Evolutionary conservation across 176 grass and related monocot genomes (phyloP).

Genomic region (Oryza rufipogon): DNA sequence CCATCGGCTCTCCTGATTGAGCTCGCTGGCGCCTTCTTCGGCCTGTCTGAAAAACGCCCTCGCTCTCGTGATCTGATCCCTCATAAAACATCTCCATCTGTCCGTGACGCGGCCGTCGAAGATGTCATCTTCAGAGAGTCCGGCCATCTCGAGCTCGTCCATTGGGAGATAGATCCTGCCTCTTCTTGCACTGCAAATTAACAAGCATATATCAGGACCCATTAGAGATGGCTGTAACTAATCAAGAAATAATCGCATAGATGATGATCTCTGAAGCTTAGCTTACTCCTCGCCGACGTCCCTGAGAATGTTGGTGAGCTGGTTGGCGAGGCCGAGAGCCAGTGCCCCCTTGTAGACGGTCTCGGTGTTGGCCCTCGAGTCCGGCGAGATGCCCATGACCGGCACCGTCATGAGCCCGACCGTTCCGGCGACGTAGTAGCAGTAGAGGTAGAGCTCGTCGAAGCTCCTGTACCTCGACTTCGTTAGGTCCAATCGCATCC

Average conservation of each 20-base stretch:
- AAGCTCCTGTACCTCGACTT: slow-evolving; percentile 81
- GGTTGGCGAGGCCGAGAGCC: slow-evolving; percentile 85
- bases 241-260: not conserved
- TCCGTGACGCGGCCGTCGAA: slow-evolving; percentile 70
- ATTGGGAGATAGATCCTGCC: slow-evolving; percentile 85
- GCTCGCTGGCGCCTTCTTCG: slow-evolving; percentile 73
- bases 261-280: not conserved
- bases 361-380: too few relatives aligned
- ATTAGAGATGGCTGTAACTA: not conserved
- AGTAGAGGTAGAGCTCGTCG: slow-evolving; percentile 95
- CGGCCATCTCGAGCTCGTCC: slow-evolving; percentile 75
- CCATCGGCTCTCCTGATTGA: slow-evolving; percentile 93
- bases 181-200: slow-evolving; percentile 61
- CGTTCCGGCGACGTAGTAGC: slow-evolving; percentile 91
- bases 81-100: slow-evolving; percentile 82
- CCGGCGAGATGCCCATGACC: slow-evolving; percentile 4
- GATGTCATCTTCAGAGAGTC: slow-evolving; percentile 85
- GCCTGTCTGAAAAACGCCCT: slow-evolving; percentile 72
- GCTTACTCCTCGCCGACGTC: slow-evolving; percentile 94
- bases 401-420: slow-evolving; percentile 92
- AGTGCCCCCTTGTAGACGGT: slow-evolving; percentile 21
- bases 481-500: slow-evolving; percentile 83
- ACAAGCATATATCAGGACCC: not conserved
- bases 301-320: slow-evolving; percentile 94
- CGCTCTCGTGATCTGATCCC: slow-evolving; percentile 67